phyloP scores from a whole-genome alignment of 1,139 yeast species.

The Yamadazyma jaroonii region DNA sequence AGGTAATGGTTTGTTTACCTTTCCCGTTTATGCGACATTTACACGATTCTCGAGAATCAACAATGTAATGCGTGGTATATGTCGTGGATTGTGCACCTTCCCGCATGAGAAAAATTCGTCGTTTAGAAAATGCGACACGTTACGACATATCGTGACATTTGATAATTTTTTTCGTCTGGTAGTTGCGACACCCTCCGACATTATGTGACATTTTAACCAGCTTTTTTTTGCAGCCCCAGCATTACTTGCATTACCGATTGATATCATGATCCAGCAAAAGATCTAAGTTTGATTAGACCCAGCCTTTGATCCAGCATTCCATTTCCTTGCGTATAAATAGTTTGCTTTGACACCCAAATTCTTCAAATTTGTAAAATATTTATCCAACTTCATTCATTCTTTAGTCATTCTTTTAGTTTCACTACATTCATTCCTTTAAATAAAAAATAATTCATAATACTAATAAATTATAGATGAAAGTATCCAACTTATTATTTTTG shows the following conservation, averaged over 20 bases:
- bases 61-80: not conserved
- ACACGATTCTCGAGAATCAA: not conserved
- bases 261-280: too few species aligned
- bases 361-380: not conserved
- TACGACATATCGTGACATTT: too few species aligned
- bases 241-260: too few species aligned
- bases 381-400: constrained; percentile 1
- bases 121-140: too few species aligned
- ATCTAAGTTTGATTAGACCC: not conserved
- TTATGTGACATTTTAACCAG: too few species aligned
- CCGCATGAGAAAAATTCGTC: too few species aligned
- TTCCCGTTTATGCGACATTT: not conserved
- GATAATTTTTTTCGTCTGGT: too few species aligned
- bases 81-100: not conserved
- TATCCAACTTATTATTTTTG: constrained; percentile 10
- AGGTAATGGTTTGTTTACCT: constrained; percentile 1
- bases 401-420: not conserved
- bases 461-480: constrained; percentile 12
- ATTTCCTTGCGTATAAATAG: not conserved
- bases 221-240: too few species aligned
- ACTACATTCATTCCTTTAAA: constrained; percentile 2
- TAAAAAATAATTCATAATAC: constrained; percentile 2
- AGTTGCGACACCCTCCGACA: too few species aligned
- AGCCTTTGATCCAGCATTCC: not conserved
- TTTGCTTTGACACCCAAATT: too few species aligned